phyloP scores from a whole-genome alignment of 257 asterid species.

The Ocimum tenuiflorum region DNA sequence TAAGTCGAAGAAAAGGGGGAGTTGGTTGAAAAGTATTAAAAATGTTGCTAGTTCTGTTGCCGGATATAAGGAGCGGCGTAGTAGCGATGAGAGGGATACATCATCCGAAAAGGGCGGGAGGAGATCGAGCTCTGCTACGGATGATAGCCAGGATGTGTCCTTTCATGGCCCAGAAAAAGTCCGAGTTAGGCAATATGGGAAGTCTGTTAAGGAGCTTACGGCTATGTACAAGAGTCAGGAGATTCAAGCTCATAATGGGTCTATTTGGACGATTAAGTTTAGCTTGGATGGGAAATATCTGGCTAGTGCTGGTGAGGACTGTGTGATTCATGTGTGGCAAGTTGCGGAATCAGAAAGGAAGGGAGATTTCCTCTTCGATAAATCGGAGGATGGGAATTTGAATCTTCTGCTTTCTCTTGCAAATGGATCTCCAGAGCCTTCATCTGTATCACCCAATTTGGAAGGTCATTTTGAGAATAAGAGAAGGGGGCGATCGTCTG shows the following conservation, averaged over 20 bases:
- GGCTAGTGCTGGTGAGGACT: constrained; percentile 99
- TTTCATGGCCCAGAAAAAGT: constrained; percentile 85
- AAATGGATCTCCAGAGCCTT: constrained; percentile 82
- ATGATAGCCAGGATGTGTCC: constrained; percentile 87
- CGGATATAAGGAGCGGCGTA: constrained; percentile 65
- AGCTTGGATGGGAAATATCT: constrained; percentile 95
- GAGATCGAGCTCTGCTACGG: constrained; percentile 96
- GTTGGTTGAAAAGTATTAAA: constrained; percentile 78
- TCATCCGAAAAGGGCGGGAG: constrained; percentile 96
- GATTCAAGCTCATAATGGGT: constrained; percentile 85
- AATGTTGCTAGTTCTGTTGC: constrained; percentile 71
- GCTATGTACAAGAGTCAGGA: constrained; percentile 86
- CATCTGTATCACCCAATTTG: constrained; percentile 59
- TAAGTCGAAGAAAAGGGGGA: constrained; percentile 59
- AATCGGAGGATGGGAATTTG: constrained; percentile 75
- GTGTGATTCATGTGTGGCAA: constrained; percentile 92
- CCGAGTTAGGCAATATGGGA: constrained; percentile 82
- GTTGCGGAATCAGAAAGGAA: constrained; percentile 78
- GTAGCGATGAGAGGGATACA: constrained; percentile 93
- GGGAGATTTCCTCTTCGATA: constrained; percentile 68
- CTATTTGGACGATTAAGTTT: constrained; percentile 91
- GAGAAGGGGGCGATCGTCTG: constrained; percentile 80
- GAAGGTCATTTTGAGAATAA: constrained; percentile 69
- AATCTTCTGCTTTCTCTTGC: constrained; percentile 54
- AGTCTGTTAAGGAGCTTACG: constrained; percentile 78